A percentile compares a stretch with the other conserved stretches of the same genome.
These are phyloP conservation scores for cucumber (Cucumis sativus) DNA, from an alignment of 306 rosid species.

Conservation along the genomic window DNA sequence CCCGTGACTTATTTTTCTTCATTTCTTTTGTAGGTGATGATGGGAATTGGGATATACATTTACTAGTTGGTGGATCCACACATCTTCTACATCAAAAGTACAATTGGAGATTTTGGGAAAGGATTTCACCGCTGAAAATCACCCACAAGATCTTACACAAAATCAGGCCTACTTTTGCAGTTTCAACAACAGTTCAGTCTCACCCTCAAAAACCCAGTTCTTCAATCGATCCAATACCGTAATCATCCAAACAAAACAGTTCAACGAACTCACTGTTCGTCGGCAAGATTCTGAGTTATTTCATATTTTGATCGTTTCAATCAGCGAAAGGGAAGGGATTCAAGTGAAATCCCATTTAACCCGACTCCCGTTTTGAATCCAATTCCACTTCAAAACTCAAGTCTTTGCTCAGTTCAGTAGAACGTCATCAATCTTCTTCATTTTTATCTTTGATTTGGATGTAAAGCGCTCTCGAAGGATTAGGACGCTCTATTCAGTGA, in stretches of 20 bases:
- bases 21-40: background rate
- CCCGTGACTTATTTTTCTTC: background rate
- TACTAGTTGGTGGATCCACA: background rate
- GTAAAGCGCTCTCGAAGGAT: background rate
- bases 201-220: background rate
- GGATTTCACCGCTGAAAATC: background rate
- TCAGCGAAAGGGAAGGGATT: background rate
- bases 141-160: background rate
- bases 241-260: background rate
- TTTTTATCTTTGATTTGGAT: background rate
- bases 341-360: background rate
- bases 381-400: background rate
- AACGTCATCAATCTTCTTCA: background rate
- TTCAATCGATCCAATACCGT: constrained; percentile 1
- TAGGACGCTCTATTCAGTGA: background rate
- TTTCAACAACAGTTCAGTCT: background rate
- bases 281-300: background rate
- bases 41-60: too few relatives aligned
- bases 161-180: background rate
- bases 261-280: background rate
- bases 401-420: background rate
- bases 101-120: background rate
- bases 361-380: background rate
- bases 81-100: background rate
- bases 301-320: background rate